phyloP scores from a whole-genome alignment of 192 early-diverging fungal genomes.

The Rhizophagus clarus region DNA sequence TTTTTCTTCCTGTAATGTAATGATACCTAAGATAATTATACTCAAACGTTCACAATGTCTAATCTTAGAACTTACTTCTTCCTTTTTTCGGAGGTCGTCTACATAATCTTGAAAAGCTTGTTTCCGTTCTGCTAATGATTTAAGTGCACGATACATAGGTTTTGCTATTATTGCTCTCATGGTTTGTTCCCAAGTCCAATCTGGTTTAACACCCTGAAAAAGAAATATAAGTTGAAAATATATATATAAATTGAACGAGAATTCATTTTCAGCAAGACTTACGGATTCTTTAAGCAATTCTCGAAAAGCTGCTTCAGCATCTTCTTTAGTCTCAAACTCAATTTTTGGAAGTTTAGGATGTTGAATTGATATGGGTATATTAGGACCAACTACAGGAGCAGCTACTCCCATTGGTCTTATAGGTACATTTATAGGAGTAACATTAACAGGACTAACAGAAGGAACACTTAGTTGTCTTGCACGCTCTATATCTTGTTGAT shows the following conservation, averaged over 20 bases:
- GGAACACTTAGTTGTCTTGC: slow-evolving; percentile 28
- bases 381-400: slow-evolving; percentile 18
- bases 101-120: slow-evolving; percentile 76
- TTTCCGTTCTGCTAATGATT: slow-evolving; percentile 80
- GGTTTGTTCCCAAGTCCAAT: slow-evolving; percentile 94
- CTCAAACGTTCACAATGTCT: slow-evolving; percentile 13
- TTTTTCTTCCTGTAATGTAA: slow-evolving; percentile 49
- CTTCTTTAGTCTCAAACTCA: slow-evolving; percentile 76
- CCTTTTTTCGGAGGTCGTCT: slow-evolving; percentile 58
- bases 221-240: not conserved
- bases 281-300: slow-evolving; percentile 73
- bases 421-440: slow-evolving; percentile 29
- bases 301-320: slow-evolving; percentile 80
- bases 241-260: not conserved
- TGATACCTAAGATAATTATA: not conserved
- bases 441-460: slow-evolving; percentile 22
- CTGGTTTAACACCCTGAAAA: slow-evolving; percentile 68
- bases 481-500: slow-evolving; percentile 30
- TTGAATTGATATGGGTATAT: slow-evolving; percentile 18
- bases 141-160: slow-evolving; percentile 82
- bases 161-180: slow-evolving; percentile 84
- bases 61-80: slow-evolving; percentile 48
- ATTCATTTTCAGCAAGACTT: slow-evolving; percentile 17
- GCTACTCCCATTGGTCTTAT: slow-evolving; percentile 21
- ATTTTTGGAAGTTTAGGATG: slow-evolving; percentile 25